A percentile compares a stretch with the other conserved stretches of the same genome.
Evolutionary conservation across 2,329 filamentous ascomycete genomes (phyloP).

Genomic region (Rhynchosporium secalis): DNA sequence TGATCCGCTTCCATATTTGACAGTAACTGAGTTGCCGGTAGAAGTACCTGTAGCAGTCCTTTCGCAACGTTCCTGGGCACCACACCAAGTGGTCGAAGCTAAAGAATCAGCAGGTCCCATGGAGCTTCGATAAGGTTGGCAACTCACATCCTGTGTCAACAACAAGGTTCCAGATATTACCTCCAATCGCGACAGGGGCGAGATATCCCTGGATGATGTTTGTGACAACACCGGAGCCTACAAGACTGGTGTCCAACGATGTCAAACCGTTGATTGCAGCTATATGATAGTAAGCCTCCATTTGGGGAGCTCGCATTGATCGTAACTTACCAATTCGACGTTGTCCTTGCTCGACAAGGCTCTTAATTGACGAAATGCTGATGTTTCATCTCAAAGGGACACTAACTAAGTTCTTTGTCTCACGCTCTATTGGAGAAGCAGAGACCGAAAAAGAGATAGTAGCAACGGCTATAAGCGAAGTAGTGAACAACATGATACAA

Average conservation of each 20-base stretch:
- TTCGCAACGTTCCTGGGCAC: slow-evolving; percentile 24
- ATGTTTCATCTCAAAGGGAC: slow-evolving; percentile 32
- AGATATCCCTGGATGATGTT: slow-evolving; percentile 37
- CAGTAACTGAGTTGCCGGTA: slow-evolving; percentile 32
- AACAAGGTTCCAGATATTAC: slow-evolving; percentile 34
- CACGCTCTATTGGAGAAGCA: slow-evolving; percentile 33
- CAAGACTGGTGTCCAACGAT: background rate
- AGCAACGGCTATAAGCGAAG: slow-evolving; percentile 28
- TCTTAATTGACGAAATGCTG: slow-evolving; percentile 33
- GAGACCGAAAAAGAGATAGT: slow-evolving; percentile 32
- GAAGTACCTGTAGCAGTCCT: slow-evolving; percentile 29
- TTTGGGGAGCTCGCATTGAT: too few relatives aligned
- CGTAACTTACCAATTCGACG: slow-evolving; percentile 27
- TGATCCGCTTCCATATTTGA: slow-evolving; percentile 36
- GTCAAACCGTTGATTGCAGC: slow-evolving; percentile 29
- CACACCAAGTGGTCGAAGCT: slow-evolving; percentile 36
- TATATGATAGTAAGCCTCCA: background rate
- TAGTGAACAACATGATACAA: slow-evolving; percentile 29
- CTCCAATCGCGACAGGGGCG: slow-evolving; percentile 35
- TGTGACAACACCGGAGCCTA: slow-evolving; percentile 32
- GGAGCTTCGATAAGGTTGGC: background rate
- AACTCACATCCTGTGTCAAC: slow-evolving; percentile 38
- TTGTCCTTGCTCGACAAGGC: slow-evolving; percentile 32
- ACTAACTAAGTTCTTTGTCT: slow-evolving; percentile 24
- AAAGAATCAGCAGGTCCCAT: slow-evolving; percentile 17